These are phyloP conservation scores for Ilyonectria mors-panacis DNA, from an alignment of 2,329 filamentous ascomycete genomes.

Conservation along the genomic window DNA sequence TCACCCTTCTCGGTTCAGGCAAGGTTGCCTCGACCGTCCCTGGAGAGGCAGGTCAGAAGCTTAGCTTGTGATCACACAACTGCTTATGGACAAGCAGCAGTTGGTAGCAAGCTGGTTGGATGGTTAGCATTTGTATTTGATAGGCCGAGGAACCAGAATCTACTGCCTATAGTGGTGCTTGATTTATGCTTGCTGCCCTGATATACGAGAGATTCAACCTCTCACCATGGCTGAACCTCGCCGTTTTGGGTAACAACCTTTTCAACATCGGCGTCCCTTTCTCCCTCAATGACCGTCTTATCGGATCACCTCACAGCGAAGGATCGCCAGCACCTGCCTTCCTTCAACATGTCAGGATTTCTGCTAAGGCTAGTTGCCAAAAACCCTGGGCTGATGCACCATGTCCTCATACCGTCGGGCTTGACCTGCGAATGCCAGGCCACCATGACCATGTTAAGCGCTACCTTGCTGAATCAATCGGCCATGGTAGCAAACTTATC, in stretches of 20 bases:
- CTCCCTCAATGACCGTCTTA: no score
- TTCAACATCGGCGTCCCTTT: no score
- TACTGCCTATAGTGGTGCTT: background rate
- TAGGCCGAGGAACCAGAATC: background rate
- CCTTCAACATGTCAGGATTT: background rate
- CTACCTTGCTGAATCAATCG: conserved; percentile 13
- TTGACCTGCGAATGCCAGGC: conserved; percentile 21
- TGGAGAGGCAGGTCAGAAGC: conserved; percentile 35
- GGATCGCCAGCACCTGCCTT: conserved; percentile 12
- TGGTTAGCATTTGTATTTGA: background rate
- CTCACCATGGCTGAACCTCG: no score
- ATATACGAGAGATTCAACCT: no score
- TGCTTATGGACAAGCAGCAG: background rate
- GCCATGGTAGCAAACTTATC: background rate
- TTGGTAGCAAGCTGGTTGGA: background rate
- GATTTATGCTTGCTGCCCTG: background rate
- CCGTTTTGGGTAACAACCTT: no score
- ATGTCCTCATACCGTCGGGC: conserved; percentile 15
- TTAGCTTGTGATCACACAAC: conserved; percentile 19
- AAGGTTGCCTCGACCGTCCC: conserved; percentile 35
- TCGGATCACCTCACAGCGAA: background rate
- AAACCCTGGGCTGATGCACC: conserved; percentile 17
- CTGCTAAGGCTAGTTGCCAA: conserved; percentile 14
- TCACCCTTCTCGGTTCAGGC: conserved; percentile 33
- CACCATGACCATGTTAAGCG: conserved; percentile 24